phyloP scores from a whole-genome alignment of 306 rosid species.

The Boehmeria nivea region DNA sequence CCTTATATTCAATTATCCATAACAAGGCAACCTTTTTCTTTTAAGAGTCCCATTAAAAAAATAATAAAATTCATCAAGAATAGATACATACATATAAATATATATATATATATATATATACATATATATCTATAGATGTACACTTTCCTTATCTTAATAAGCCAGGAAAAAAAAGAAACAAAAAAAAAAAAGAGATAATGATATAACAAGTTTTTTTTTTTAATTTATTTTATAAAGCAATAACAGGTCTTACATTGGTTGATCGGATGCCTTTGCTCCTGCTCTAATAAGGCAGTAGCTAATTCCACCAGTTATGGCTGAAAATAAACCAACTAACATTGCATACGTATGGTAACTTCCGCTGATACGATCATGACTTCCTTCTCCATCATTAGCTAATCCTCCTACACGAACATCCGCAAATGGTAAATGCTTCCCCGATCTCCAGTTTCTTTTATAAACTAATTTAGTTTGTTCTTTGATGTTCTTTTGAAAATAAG shows the following conservation, averaged over 20 bases:
- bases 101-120: too few species aligned
- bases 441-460: background rate
- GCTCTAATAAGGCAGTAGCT: constrained; percentile 72
- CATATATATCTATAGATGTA: too few species aligned
- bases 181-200: too few species aligned
- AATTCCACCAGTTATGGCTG: constrained; percentile 64
- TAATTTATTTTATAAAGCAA: background rate
- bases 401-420: constrained; percentile 46
- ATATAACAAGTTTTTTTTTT: too few species aligned
- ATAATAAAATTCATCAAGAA: too few species aligned
- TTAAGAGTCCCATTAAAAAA: too few species aligned
- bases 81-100: too few species aligned
- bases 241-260: constrained; percentile 61
- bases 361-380: constrained; percentile 21
- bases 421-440: constrained; percentile 10
- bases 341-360: constrained; percentile 37
- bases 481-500: too few species aligned
- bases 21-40: too few species aligned
- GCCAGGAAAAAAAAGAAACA: too few species aligned
- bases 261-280: constrained; percentile 70
- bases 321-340: constrained; percentile 50
- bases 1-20: too few species aligned
- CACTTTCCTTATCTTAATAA: too few species aligned
- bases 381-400: constrained; percentile 42
- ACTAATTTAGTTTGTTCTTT: background rate